These are phyloP conservation scores for Stentor coeruleus DNA, from an alignment of 73 alveolate genomes.

Conservation along the genomic window DNA sequence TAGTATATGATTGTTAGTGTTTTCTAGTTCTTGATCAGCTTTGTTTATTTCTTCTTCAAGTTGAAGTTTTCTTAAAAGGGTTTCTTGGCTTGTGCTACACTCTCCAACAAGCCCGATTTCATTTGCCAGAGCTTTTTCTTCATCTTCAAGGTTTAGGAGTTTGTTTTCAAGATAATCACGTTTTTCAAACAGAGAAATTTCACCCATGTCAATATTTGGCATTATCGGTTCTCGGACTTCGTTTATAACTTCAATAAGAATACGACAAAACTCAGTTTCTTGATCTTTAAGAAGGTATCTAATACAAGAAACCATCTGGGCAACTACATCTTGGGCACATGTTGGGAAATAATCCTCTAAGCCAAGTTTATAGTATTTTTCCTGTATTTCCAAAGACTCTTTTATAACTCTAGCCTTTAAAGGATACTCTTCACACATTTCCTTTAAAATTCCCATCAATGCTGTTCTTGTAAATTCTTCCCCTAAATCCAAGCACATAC, in stretches of 20 bases:
- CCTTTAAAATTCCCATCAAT: neutral
- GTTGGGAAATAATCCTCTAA: too few species aligned
- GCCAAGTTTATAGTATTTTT: neutral
- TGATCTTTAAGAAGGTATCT: neutral
- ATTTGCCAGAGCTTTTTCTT: neutral
- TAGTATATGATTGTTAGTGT: neutral
- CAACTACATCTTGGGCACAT: neutral
- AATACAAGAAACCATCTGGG: neutral
- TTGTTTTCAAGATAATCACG: neutral
- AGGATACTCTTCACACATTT: too few species aligned
- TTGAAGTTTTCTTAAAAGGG: too few species aligned
- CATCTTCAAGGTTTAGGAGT: too few species aligned
- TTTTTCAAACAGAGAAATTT: too few species aligned
- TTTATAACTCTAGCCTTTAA: too few species aligned
- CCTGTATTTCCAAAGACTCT: neutral
- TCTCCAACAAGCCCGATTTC: neutral
- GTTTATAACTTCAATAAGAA: neutral
- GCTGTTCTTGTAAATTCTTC: constrained; percentile 43
- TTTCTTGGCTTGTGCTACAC: neutral
- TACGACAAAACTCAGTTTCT: neutral
- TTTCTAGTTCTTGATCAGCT: neutral
- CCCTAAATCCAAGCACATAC: too few species aligned
- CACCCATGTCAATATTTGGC: neutral
- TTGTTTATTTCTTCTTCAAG: neutral
- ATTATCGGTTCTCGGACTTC: neutral